phyloP scores from a whole-genome alignment of 1,284 basidiomycete species.

The Ceratobasidium sp. region DNA sequence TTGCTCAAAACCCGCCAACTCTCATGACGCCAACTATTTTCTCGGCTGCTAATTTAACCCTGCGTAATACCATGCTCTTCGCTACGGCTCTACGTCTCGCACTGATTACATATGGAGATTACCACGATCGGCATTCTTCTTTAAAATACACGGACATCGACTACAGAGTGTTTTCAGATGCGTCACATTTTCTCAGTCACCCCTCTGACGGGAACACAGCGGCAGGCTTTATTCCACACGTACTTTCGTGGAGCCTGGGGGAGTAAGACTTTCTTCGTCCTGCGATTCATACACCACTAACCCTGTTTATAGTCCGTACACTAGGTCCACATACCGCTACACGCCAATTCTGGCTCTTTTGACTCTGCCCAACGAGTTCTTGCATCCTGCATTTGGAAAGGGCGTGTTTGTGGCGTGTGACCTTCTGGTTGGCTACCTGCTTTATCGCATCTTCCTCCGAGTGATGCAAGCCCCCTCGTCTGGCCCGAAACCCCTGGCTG shows the following conservation, averaged over 20 bases:
- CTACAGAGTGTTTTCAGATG: conserved; percentile 96
- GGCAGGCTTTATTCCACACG: conserved; percentile 69
- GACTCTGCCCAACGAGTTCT: conserved; percentile 81
- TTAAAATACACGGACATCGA: conserved; percentile 98
- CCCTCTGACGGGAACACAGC: conserved; percentile 65
- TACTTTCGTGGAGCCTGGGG: conserved; percentile 65
- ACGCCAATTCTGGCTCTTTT: conserved; percentile 92
- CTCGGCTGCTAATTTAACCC: neutral
- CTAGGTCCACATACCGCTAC: conserved; percentile 95
- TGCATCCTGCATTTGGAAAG: conserved; percentile 91
- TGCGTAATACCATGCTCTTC: conserved; percentile 66
- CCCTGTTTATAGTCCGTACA: conserved; percentile 80
- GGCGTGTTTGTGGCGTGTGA: conserved; percentile 90
- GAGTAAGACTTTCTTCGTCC: conserved; percentile 65
- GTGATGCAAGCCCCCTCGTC: neutral
- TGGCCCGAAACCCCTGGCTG: neutral
- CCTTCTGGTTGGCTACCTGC: conserved; percentile 82
- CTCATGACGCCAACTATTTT: neutral
- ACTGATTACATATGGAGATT: conserved; percentile 87
- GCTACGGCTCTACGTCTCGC: conserved; percentile 73
- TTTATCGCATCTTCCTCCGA: conserved; percentile 73
- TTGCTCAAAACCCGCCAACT: neutral
- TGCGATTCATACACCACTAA: neutral
- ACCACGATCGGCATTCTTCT: conserved; percentile 84
- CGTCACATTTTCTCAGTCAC: conserved; percentile 74